Base-by-base conservation (phyloP, 1,284 basidiomycete genomes). In the Trichosporon sp. region DNA sequence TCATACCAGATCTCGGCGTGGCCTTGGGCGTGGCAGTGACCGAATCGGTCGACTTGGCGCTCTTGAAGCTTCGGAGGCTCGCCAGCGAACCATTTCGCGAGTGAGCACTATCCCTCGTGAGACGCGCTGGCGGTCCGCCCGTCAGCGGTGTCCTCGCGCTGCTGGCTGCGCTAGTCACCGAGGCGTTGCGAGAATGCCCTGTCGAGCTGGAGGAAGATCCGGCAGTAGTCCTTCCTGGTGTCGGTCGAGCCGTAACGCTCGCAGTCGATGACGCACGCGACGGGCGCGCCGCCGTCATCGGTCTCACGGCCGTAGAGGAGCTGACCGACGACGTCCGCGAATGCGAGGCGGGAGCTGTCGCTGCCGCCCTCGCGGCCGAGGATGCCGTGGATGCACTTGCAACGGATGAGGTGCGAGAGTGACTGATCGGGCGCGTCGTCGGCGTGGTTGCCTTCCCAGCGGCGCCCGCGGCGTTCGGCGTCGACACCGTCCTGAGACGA, bases 351-450 rank as follows among this genome's bases (percentile, higher is more conserved):
- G 59, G n/a, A 6, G 8, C 19, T 8, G 59, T 37, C 4, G 59
- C 32, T 1, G 59, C 16, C 10, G 59, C 32, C 14, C 32, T 63
- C 3, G 31, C 32, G 14, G 59, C 32, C 8, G 59, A 63, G n/a
- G 59, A 63, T n/a, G 32, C 59, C 31, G 59, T 63, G 14, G 59
- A 63, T 32, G 59, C 59, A 37, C 59, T 63, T 12, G 59, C 59
- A 12, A 63, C 59, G 5, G 59, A 63, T 14, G 59, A 35, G 2
- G 59, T 63, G 59, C 59, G 59, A 37, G 59, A 63, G 14, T 63
- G 59, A 14, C 14, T 19, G 31, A 63, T 21, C 14, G 59, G 59
- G 8, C 59, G 59, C 16, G 59, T n/a, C 16, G 4, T 32, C 21
- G 66, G n/a, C 35, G 66, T 54, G 3, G 46, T 11, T 19, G 66